Base-by-base conservation (phyloP, 2,329 filamentous ascomycete species). In the Diaporthe caulivora region DNA sequence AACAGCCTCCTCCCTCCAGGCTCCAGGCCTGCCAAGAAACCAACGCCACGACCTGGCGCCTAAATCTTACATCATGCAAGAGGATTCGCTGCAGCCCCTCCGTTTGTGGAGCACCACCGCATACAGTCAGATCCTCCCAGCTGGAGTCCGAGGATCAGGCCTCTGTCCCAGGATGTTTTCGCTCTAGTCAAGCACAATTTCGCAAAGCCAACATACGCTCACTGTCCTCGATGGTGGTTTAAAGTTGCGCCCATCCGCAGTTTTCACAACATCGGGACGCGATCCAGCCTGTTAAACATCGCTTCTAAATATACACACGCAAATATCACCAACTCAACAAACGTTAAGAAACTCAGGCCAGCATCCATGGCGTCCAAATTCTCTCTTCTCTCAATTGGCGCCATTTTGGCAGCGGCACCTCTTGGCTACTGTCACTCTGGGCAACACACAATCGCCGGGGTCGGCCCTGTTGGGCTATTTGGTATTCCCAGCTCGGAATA, bases 51-150 rank as follows among this genome's bases (percentile, higher is more conserved):
- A 49, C 24, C 44, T 65, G 0, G 42, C 10, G 47, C 60, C 42
- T 49, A 34, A 64, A 64, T 64, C 60, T 64, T 26, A 64, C 60
- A n/a, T 64, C 60, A 65, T 65, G 29, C 44, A 24, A 51, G 47
- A 51, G 60, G 44, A 49, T 65, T 37, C 29, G 42, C 21, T 37
- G 26, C 60, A 34, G 60, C 60, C 60, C 34, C 60, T 15, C 18
- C 51, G 24, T 10, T 24, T 49, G 24, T 17, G 29, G 42, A 49
- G 11, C 15, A 29, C 29, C 26, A 21, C 29, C 49, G 26, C n/a
- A 13, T 24, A 34, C 21, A 24, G 11, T 65, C 42, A 17, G 60
- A 49, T 26, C 15, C 3, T 24, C 11, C 11, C 17, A 17, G 9
- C 21, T 51, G 3, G 21, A 51, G 60, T 65, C 60, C 42, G 60